These are phyloP conservation scores for Lycium ferocissimum DNA, from an alignment of 257 asterid genomes.

Conservation along the genomic window DNA sequence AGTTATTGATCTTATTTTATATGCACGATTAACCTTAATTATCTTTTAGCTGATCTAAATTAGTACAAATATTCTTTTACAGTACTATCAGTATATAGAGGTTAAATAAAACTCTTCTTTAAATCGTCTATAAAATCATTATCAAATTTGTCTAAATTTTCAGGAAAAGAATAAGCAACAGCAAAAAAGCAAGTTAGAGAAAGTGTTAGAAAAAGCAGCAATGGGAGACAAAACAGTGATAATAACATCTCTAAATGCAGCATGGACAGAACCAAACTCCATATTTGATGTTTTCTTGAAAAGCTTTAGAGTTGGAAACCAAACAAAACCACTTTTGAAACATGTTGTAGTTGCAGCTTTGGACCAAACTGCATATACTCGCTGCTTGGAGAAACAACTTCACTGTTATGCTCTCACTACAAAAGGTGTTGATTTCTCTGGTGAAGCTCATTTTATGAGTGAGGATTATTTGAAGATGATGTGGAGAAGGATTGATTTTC, in stretches of 20 bases:
- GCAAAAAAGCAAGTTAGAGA: constrained; percentile 37
- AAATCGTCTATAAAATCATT: no score
- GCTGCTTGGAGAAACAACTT: constrained; percentile 45
- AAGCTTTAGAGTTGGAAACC: constrained; percentile 65
- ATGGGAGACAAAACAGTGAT: constrained; percentile 66
- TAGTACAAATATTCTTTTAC: no score
- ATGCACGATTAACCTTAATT: no score
- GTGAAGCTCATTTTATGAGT: constrained; percentile 57
- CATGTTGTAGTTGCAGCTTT: constrained; percentile 61
- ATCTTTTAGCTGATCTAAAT: no score
- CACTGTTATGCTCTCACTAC: constrained; percentile 60
- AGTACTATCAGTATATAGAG: no score
- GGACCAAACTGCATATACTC: constrained; percentile 58
- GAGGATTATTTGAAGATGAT: constrained; percentile 62
- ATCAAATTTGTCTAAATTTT: not conserved
- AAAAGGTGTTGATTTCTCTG: constrained; percentile 58
- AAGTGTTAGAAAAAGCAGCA: constrained; percentile 48
- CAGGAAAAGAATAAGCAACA: constrained; percentile 21
- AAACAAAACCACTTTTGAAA: constrained; percentile 48
- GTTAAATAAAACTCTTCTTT: not conserved
- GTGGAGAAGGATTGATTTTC: constrained; percentile 67
- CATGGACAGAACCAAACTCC: constrained; percentile 66
- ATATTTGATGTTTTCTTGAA: constrained; percentile 63
- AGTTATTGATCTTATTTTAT: no score
- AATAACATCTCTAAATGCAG: constrained; percentile 64